A percentile compares a stretch with the other conserved stretches of the same genome.
Evolutionary conservation across 768 basidiomycete genomes (phyloP).

Genomic region (Boletus rubescentipes): DNA sequence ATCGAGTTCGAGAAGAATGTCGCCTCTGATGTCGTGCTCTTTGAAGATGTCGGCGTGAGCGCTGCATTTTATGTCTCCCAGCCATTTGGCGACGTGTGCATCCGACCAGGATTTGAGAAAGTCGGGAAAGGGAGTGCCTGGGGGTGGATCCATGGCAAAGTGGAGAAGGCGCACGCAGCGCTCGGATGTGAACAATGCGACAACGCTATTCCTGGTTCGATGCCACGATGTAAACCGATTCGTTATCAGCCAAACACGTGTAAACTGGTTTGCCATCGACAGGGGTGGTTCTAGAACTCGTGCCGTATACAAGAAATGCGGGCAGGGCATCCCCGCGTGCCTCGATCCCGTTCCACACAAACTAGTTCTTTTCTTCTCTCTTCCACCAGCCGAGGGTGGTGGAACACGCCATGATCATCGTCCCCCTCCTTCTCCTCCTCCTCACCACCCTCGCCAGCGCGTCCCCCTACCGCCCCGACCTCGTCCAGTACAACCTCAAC

Average conservation of each 20-base stretch:
- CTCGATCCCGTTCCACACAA: neutral
- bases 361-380: neutral
- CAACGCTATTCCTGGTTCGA: too few species aligned
- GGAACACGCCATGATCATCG: neutral
- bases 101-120: slow-evolving; percentile 75
- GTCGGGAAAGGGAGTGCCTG: slow-evolving; percentile 57
- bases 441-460: slow-evolving; percentile 45
- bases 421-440: slow-evolving; percentile 38
- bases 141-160: slow-evolving; percentile 49
- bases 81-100: slow-evolving; percentile 71
- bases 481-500: slow-evolving; percentile 78
- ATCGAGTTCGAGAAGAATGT: slow-evolving; percentile 89
- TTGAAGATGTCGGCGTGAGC: slow-evolving; percentile 69
- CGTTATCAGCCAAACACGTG: too few species aligned
- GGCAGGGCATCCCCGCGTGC: neutral
- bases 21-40: slow-evolving; percentile 88
- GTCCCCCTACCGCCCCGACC: slow-evolving; percentile 66
- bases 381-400: neutral
- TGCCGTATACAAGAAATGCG: neutral
- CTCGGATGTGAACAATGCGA: too few species aligned
- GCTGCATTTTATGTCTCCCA: slow-evolving; percentile 72
- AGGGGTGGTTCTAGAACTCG: neutral
- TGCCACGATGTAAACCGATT: too few species aligned
- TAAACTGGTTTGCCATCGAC: neutral
- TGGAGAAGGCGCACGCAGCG: too few species aligned